A percentile compares a stretch with the other conserved stretches of the same genome.
Evolutionary conservation across 148 eudicot genomes (phyloP).

Genomic region (Cornus florida): DNA sequence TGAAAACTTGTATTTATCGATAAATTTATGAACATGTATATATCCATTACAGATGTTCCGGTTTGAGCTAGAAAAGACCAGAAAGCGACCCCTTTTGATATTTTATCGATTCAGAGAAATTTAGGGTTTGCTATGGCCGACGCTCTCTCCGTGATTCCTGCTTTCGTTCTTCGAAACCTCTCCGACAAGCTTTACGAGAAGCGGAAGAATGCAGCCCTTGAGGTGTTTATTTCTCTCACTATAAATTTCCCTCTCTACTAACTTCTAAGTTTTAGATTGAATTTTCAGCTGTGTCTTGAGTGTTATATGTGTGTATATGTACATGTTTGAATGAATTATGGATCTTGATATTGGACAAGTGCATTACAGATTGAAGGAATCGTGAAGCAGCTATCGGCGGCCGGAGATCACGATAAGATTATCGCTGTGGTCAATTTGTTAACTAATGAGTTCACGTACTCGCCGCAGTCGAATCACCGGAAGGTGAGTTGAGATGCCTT

Average conservation of each 20-base stretch:
- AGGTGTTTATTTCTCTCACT: constrained; percentile 36
- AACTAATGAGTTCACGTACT: constrained; percentile 64
- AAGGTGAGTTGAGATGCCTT: constrained; percentile 40
- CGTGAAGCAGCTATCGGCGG: constrained; percentile 67
- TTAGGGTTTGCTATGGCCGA: constrained; percentile 57
- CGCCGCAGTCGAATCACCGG: constrained; percentile 88
- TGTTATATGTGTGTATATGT: too few relatives aligned
- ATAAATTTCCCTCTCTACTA: neutral
- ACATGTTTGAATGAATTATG: neutral
- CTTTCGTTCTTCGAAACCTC: constrained; percentile 77
- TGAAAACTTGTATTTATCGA: neutral
- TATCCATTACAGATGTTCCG: constrained; percentile 19
- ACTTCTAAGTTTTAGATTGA: neutral
- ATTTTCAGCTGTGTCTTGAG: neutral
- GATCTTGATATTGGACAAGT: constrained; percentile 1
- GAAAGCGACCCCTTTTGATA: constrained; percentile 7
- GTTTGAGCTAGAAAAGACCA: constrained; percentile 31
- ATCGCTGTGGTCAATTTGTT: constrained; percentile 78
- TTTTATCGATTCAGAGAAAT: neutral
- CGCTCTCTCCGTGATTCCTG: constrained; percentile 52
- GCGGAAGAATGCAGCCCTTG: constrained; percentile 95
- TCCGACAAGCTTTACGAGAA: constrained; percentile 96
- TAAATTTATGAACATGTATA: neutral
- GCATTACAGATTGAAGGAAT: constrained; percentile 81
- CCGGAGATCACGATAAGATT: constrained; percentile 84